Evolutionary conservation across 2,329 filamentous ascomycete genomes (phyloP), one percentile per base, ranked within the genome.

Genomic region (Triangularia verruculosa): DNA sequence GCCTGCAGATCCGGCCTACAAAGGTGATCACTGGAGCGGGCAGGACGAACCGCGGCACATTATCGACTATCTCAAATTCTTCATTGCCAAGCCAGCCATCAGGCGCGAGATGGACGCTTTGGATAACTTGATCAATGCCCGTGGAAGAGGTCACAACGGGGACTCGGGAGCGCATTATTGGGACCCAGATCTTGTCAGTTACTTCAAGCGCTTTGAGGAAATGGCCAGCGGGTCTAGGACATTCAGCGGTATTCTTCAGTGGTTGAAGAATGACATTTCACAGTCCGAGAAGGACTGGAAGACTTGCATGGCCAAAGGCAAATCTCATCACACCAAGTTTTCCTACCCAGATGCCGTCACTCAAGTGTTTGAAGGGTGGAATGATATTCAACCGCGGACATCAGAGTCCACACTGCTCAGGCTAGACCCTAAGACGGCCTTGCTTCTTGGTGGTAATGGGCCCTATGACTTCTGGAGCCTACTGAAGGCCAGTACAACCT

Each of bases 31-130:
- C 5, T 78, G 76, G 68, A 65, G 65, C 0, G 61, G 68, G 1
- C 12, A 62, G 2, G 62, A 73, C 17, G 68, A 73, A 0, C 72
- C 68, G 1, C 59, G 65, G 0, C 84, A 90, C 62, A 83, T 91
- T 3, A 79, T 89, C 4, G 89, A 92, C 70, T 79, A 81, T 39
- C 76, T 92, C 7, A 87, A 84, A 66, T 89, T 86, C 17, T 66
- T 73, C 0, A 76, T 87, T 1, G 82, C 85, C 0, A 73, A 80
- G 12, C 73, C 75, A 0, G 72, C 73, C 0, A 77, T 86, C 9
- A 71, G 77, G 0, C 52, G 62, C 0, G 78, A 78, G 24, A 68
- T 82, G 1, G 66, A 64, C 1, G 70, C 68, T 0, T 74, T 85
- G 11, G 57, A 74, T 4, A 32, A 70, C 0, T 66, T 67, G 6